Evolutionary conservation across 805 yeast species (phyloP).

Genomic region (Yarrowia osloensis): DNA sequence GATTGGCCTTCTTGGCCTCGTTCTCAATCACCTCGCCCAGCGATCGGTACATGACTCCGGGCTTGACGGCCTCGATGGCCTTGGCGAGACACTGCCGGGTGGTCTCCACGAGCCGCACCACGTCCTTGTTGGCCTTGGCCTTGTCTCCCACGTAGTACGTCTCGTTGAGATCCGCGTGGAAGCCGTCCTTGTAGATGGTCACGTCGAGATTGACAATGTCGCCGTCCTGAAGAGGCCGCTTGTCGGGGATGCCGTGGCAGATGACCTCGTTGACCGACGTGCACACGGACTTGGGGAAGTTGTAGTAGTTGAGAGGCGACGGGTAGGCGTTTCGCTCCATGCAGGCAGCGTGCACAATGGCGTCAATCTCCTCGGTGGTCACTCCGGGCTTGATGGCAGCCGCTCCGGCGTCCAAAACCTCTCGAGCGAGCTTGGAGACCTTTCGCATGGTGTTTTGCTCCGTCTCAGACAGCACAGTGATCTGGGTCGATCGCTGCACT

Average conservation of each 20-base stretch:
- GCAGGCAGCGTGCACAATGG: conserved; percentile 82
- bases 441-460: conserved; percentile 73
- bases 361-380: conserved; percentile 91
- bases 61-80: conserved; percentile 84
- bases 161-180: conserved; percentile 93
- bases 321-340: conserved; percentile 90
- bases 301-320: conserved; percentile 90
- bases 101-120: conserved; percentile 88
- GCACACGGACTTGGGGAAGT: conserved; percentile 89
- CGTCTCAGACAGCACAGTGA: conserved; percentile 62
- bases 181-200: conserved; percentile 79
- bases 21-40: conserved; percentile 86
- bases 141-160: conserved; percentile 95
- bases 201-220: conserved; percentile 93
- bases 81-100: conserved; percentile 82
- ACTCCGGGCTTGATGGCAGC: conserved; percentile 81
- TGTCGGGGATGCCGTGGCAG: conserved; percentile 97
- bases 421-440: conserved; percentile 78
- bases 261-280: conserved; percentile 93
- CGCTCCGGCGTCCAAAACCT: conserved; percentile 86
- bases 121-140: conserved; percentile 73
- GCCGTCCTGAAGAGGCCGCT: conserved; percentile 83
- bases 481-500: conserved; percentile 66
- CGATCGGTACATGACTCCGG: conserved; percentile 84
- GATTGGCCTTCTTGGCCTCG: conserved; percentile 73